These are phyloP conservation scores for Urochloa ruziziensis DNA, from an alignment of 176 grass and related monocot genomes.

Conservation along the genomic window DNA sequence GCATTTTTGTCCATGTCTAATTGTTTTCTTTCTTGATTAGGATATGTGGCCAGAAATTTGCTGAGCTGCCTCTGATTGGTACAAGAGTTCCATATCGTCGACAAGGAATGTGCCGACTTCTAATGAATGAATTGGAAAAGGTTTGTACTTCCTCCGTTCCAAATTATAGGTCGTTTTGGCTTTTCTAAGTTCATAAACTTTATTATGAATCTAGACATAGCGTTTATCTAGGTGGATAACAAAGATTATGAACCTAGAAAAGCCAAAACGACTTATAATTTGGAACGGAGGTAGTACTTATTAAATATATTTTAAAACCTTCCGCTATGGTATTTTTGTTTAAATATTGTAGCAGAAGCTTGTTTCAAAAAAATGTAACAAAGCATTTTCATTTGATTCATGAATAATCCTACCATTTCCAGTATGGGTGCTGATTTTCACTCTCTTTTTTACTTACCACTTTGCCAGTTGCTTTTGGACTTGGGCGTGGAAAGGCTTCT, in stretches of 20 bases:
- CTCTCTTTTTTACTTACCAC: slow-evolving; percentile 36
- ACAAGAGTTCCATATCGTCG: slow-evolving; percentile 49
- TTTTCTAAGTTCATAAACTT: too few relatives aligned
- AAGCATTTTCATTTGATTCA: slow-evolving; percentile 12
- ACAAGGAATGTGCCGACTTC: slow-evolving; percentile 61
- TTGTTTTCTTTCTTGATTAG: slow-evolving; percentile 43
- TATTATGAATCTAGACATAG: too few relatives aligned
- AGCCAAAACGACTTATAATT: too few relatives aligned
- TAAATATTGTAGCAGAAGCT: not conserved
- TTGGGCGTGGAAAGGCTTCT: slow-evolving; percentile 66
- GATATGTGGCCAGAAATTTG: slow-evolving; percentile 64
- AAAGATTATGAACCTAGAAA: too few relatives aligned
- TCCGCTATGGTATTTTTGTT: not conserved
- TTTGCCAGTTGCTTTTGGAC: slow-evolving; percentile 55
- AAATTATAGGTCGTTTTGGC: too few relatives aligned
- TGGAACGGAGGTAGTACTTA: too few relatives aligned
- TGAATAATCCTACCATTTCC: slow-evolving; percentile 26
- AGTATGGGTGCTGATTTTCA: slow-evolving; percentile 1
- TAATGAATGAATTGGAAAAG: slow-evolving; percentile 71
- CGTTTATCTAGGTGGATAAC: too few relatives aligned
- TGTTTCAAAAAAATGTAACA: not conserved
- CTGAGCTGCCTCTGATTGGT: slow-evolving; percentile 70
- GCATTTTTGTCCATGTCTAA: slow-evolving; percentile 19
- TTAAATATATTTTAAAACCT: slow-evolving; percentile 24
- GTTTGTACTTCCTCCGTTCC: too few relatives aligned